A percentile compares a stretch with the other conserved stretches of the same genome.
Conservation (phyloP, 805 yeast species). For the Saccharomycopsis malanga region DNA sequence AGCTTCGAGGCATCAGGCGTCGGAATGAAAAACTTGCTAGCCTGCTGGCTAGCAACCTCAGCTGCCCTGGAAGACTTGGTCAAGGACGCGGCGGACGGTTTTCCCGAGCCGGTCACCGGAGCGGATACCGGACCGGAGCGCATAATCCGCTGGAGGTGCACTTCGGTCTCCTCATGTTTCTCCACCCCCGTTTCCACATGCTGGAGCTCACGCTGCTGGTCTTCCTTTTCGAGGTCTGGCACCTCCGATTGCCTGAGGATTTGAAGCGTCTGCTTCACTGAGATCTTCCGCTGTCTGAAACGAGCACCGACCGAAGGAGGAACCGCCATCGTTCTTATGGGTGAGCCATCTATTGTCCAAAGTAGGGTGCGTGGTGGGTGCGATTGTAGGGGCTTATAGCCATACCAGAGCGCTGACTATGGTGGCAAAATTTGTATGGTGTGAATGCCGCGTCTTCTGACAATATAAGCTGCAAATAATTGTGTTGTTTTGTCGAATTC, state of each 20-base stretch:
- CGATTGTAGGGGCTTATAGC: background rate
- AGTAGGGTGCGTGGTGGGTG: background rate
- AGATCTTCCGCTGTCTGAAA: slow-evolving; percentile 90
- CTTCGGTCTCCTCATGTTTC: slow-evolving; percentile 94
- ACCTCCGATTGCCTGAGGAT: slow-evolving; percentile 72
- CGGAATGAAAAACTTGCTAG: slow-evolving; percentile 61
- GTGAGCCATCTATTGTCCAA: background rate
- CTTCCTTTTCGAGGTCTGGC: slow-evolving; percentile 71
- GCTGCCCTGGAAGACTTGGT: slow-evolving; percentile 2
- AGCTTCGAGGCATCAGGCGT: slow-evolving; percentile 89
- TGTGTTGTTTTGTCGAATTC: background rate
- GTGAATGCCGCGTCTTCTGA: background rate
- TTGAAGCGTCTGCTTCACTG: slow-evolving; percentile 80
- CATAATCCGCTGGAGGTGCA: slow-evolving; percentile 87
- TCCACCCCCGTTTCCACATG: slow-evolving; percentile 97
- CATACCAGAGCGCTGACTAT: background rate
- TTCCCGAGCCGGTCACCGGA: background rate
- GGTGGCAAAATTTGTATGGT: background rate
- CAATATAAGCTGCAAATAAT: background rate
- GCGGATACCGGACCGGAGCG: slow-evolving; percentile 62
- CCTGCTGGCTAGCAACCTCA: slow-evolving; percentile 18
- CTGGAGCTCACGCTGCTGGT: slow-evolving; percentile 74
- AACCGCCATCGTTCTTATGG: slow-evolving; percentile 17
- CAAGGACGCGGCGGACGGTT: background rate
- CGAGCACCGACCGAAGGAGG: slow-evolving; percentile 39